phyloP scores from a whole-genome alignment of 352 stramenopile species.

The Phytophthora tubulina region DNA sequence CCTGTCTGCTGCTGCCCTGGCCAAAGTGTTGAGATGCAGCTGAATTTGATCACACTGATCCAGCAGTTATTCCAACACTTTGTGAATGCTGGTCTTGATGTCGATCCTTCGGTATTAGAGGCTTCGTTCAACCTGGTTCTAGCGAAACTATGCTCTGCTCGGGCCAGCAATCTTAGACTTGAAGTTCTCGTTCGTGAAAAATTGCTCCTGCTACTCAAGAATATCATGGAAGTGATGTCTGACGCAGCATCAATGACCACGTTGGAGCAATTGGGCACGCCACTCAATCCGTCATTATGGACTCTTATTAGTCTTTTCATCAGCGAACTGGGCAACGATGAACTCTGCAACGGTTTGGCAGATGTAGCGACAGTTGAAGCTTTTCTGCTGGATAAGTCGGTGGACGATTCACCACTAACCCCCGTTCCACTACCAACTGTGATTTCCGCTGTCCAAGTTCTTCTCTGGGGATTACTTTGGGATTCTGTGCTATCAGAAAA shows the following conservation, averaged over 20 bases:
- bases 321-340: slow-evolving; percentile 12
- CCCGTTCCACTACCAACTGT: slow-evolving; percentile 17
- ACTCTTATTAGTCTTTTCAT: slow-evolving; percentile 34
- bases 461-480: slow-evolving; percentile 55
- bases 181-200: slow-evolving; percentile 32
- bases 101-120: slow-evolving; percentile 10
- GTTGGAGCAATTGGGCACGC: slow-evolving; percentile 2
- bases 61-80: slow-evolving; percentile 28
- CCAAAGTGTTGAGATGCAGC: slow-evolving; percentile 2
- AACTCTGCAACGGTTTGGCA: slow-evolving; percentile 17
- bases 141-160: background rate
- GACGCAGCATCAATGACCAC: slow-evolving; percentile 22
- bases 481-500: slow-evolving; percentile 15
- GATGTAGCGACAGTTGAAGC: slow-evolving; percentile 26
- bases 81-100: slow-evolving; percentile 4
- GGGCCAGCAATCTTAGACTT: background rate
- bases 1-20: slow-evolving; percentile 16
- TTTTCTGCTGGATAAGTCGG: slow-evolving; percentile 9
- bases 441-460: slow-evolving; percentile 21
- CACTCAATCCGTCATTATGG: slow-evolving; percentile 24
- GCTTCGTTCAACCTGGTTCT: slow-evolving; percentile 23
- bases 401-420: background rate
- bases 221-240: slow-evolving; percentile 32
- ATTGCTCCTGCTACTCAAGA: slow-evolving; percentile 46
- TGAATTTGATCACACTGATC: slow-evolving; percentile 31